Base-by-base conservation (phyloP, 306 rosid species). In the Hippophae rhamnoides region DNA sequence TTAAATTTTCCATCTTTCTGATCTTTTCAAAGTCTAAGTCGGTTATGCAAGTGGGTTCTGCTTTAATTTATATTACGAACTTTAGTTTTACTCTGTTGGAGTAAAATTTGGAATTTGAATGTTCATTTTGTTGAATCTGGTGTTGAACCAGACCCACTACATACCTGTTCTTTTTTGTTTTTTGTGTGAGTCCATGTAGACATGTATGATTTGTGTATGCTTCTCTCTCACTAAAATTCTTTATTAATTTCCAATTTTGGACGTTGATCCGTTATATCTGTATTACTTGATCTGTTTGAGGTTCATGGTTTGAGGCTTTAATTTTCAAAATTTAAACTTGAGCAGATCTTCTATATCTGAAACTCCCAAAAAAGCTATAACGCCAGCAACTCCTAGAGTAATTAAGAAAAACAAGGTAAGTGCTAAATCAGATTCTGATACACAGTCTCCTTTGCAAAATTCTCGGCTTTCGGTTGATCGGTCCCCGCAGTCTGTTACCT, bases 381-480 rank as follows among this genome's bases (percentile, higher is more conserved):
- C 38, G 5, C 38, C 92, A 10, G 92, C 83, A 61, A 83, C 98
- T 7, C 96, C 98, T 10, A 82, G 88, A 72, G 85, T 81, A 31
- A 80, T 82, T 62, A 92, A 79, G 49, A 83, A 81, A 60, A 76
- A 76, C 73, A 78, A 75, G 70, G 87, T 86, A 31, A 31, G 38
- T 13, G 51, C 83, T 45, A 92, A 87, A 77, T 68, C 95, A 10
- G 98, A 87, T 13, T 59, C 93, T 31, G 92, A 81, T 41, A 78
- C 87, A 0, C 90, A 84, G 13, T 90, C 97, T 6, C 87, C 96
- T 64, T 58, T 87, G 78, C 98, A 70, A 46, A 83, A 63, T 67
- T 79, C 77, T 4, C 92, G 92, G 45, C 79, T 80, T 65, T 78
- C 98, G 13, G 44, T 82, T 1, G 98, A 92, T n/a, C 82, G 89